Percentiles rank a stretch among this genome's conserved stretches.
Evolutionary conservation across 2,329 filamentous ascomycete species (phyloP).

Genomic region (Coleophoma cylindrospora): DNA sequence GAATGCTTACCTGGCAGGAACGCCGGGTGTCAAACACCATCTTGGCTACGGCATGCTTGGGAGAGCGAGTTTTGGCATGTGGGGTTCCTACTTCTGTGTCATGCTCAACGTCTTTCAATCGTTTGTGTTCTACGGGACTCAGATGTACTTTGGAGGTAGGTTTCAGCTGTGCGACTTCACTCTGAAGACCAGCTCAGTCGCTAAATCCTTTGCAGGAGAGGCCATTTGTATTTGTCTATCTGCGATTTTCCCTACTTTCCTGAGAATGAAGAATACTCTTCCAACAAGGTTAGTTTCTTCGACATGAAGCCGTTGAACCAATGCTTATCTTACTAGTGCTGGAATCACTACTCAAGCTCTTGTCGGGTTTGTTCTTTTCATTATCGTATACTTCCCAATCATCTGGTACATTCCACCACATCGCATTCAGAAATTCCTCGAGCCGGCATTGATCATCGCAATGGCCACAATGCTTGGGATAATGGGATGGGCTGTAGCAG

Average conservation of each 20-base stretch:
- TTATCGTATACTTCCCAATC: slow-evolving; percentile 7
- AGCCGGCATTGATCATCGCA: slow-evolving; percentile 3
- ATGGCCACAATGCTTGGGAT: slow-evolving; percentile 4
- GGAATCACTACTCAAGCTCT: slow-evolving; percentile 8
- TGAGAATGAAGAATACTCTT: slow-evolving; percentile 12
- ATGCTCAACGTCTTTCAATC: slow-evolving; percentile 20
- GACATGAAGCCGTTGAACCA: not conserved
- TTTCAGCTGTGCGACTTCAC: too few relatives aligned
- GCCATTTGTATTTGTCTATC: slow-evolving; percentile 6
- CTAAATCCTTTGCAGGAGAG: too few relatives aligned
- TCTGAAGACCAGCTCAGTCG: too few relatives aligned
- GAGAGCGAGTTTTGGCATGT: slow-evolving; percentile 23
- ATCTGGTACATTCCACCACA: slow-evolving; percentile 6
- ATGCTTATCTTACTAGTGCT: not conserved
- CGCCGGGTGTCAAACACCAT: slow-evolving; percentile 6
- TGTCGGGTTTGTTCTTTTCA: slow-evolving; percentile 8
- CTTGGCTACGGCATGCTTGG: slow-evolving; percentile 14
- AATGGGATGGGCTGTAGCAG: slow-evolving; percentile 7
- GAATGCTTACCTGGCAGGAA: slow-evolving; percentile 5
- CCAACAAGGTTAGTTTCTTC: slow-evolving; percentile 5
- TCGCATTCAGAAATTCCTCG: slow-evolving; percentile 7
- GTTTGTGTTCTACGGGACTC: slow-evolving; percentile 18
- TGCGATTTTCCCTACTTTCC: slow-evolving; percentile 12
- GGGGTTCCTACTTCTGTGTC: slow-evolving; percentile 22
- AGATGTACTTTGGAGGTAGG: slow-evolving; percentile 15